These are phyloP conservation scores for Forsythia viridissima DNA, from an alignment of 257 asterid species.

Conservation along the genomic window DNA sequence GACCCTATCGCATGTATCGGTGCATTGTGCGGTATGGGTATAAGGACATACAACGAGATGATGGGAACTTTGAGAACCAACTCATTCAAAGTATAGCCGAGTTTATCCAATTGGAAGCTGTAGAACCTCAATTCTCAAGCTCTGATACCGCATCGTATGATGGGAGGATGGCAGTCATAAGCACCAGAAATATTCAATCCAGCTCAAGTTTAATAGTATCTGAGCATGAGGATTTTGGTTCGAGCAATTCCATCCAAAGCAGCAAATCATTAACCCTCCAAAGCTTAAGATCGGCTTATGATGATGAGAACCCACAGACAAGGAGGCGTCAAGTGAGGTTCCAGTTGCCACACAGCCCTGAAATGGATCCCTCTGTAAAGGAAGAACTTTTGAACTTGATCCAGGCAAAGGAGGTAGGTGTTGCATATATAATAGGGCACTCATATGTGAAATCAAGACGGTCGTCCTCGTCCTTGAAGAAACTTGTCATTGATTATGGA, in stretches of 20 bases:
- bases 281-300: constrained; percentile 69
- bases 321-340: constrained; percentile 77
- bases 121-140: constrained; percentile 56
- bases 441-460: constrained; percentile 83
- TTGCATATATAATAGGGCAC: constrained; percentile 92
- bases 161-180: constrained; percentile 28
- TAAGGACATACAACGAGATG: constrained; percentile 43
- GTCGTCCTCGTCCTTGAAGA: constrained; percentile 70
- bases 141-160: constrained; percentile 2
- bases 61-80: constrained; percentile 43
- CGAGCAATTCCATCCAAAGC: constrained; percentile 47
- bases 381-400: constrained; percentile 82
- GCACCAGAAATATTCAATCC: constrained; percentile 35
- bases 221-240: constrained; percentile 44
- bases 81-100: constrained; percentile 38
- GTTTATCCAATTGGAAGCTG: constrained; percentile 36
- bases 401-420: constrained; percentile 90
- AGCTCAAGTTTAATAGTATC: constrained; percentile 47
- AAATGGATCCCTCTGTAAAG: constrained; percentile 63
- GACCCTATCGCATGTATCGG: constrained; percentile 47
- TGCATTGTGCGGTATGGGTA: constrained; percentile 65
- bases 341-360: constrained; percentile 53
- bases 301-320: constrained; percentile 72
- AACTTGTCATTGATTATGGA: constrained; percentile 76
- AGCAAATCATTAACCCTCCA: constrained; percentile 75